Conservation (phyloP, 257 asterid species). For the Anisodus tanguticus region DNA sequence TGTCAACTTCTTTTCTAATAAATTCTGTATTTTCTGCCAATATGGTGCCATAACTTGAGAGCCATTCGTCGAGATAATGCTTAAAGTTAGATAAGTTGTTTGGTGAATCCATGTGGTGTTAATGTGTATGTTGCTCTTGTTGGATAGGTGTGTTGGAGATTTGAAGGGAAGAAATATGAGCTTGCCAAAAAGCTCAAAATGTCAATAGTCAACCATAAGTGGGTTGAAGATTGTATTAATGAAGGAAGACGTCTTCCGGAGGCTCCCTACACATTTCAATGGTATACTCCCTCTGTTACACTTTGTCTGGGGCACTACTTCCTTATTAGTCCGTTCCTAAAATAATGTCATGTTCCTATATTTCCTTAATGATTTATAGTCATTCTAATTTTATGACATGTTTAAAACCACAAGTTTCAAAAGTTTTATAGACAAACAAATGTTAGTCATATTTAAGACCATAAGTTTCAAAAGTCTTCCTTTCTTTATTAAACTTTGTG, state of each 20-base stretch:
- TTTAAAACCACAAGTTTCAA: background rate
- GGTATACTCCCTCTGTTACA: slow-evolving; percentile 49
- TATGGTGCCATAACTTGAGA: background rate
- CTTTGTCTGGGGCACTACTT: background rate
- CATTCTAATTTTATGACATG: background rate
- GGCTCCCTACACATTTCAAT: slow-evolving; percentile 54
- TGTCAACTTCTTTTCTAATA: background rate
- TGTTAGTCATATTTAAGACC: background rate
- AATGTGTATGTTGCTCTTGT: slow-evolving; percentile 58
- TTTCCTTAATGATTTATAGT: background rate
- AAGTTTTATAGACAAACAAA: background rate
- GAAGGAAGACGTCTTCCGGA: slow-evolving; percentile 65
- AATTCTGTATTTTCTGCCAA: background rate
- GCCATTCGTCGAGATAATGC: background rate
- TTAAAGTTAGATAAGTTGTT: slow-evolving; percentile 48
- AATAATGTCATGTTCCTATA: background rate
- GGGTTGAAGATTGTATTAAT: slow-evolving; percentile 87
- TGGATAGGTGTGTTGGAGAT: slow-evolving; percentile 55
- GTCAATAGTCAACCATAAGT: slow-evolving; percentile 69
- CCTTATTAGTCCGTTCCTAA: background rate
- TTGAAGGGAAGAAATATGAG: slow-evolving; percentile 42
- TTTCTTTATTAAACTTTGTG: background rate
- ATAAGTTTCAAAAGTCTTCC: background rate
- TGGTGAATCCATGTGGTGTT: slow-evolving; percentile 54
- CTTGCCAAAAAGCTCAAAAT: slow-evolving; percentile 46